Evolutionary conservation across 352 stramenopile genomes (phyloP), one percentile per base, ranked within the genome.

Genomic region (Phytophthora sp.): DNA sequence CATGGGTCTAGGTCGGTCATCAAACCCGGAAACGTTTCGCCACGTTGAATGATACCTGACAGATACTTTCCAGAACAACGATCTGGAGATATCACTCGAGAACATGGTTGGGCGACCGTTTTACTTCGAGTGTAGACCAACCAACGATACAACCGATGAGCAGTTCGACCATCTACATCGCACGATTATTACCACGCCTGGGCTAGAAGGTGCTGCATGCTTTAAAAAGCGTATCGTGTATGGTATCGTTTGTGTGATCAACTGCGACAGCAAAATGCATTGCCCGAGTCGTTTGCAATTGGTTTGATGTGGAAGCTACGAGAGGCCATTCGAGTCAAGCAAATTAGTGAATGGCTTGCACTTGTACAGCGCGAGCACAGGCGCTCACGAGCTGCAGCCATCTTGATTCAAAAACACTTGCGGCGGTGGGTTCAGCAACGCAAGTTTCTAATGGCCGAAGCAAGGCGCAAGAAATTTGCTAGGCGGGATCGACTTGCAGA

Each of bases 391-490:
- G 9, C 21, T 15, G 72, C 70, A 0, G 72, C 74, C 4, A 15
- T 82, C 5, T 13, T 62, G 4, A 82, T 91, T 27, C 82, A 91
- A 21, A 82, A 76, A 37, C 57, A 86, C 5, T 51, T 87, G 9
- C 62, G 60, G 1, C 53, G 77, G 3, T 91, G 79, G 77, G 59
- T 80, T 9, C 62, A 76, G 20, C 77, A 84, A 45, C 70, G 69
- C n/a, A 63, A 74, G 42, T 88, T 80, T 31, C 23, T 67, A 1
- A 72, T 77, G 54, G 44, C 42, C 18, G 55, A 53, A 12, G 62
- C 52, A 13, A 51, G 69, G 17, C 44, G 37, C 15, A 68, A 72
- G 32, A 89, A 88, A 37, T 32, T 68, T 0, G 68, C 67, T 20
- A 52, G 63, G 9, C 59, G 35, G 17, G 34, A 62, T 18, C 59